phyloP scores from a whole-genome alignment of 2,329 filamentous ascomycete species.

The Scorias spongiosa region DNA sequence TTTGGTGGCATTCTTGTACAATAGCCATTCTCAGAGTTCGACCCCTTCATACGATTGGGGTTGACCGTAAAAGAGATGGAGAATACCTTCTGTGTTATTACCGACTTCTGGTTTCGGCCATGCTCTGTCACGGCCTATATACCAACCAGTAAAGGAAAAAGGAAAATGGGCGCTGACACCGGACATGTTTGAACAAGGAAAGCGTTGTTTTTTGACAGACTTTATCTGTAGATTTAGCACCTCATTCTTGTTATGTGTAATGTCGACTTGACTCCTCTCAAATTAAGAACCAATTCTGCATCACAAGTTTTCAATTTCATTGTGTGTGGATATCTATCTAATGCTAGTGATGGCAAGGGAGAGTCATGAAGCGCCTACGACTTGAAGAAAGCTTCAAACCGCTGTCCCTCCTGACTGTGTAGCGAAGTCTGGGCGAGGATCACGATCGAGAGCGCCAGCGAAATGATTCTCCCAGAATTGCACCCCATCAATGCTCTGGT shows the following conservation, averaged over 20 bases:
- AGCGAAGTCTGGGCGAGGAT: not conserved
- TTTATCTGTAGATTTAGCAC: not conserved
- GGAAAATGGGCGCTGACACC: no score
- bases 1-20: not conserved
- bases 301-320: no score
- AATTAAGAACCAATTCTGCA: not conserved
- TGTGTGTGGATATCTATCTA: no score
- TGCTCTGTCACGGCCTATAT: no score
- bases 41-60: no score
- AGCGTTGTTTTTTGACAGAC: not conserved
- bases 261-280: not conserved
- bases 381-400: no score
- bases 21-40: not conserved
- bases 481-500: constrained; percentile 80
- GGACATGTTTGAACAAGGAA: not conserved
- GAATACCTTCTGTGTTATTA: no score
- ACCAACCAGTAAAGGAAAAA: no score
- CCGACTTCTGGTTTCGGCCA: no score
- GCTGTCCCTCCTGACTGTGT: not conserved
- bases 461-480: constrained; percentile 76
- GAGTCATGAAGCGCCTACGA: no score
- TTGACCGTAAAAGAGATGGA: no score
- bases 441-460: not conserved
- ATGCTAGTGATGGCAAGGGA: no score
- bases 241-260: not conserved